phyloP scores from a whole-genome alignment of 257 asterid species.

The Nyctanthes arbortristis region DNA sequence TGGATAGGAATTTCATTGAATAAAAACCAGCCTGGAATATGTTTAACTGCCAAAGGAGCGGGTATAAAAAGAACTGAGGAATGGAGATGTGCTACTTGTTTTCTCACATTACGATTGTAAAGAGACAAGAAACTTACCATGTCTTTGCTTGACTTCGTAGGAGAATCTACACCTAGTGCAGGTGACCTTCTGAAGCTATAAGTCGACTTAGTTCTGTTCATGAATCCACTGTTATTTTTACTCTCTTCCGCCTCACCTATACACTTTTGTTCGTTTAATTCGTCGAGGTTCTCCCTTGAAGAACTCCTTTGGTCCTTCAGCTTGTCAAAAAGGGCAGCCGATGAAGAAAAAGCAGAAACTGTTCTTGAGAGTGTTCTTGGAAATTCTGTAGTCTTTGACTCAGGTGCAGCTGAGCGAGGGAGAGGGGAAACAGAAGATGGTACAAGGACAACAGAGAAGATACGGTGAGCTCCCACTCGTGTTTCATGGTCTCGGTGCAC shows the following conservation, averaged over 20 bases:
- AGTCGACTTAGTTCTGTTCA: conserved; percentile 65
- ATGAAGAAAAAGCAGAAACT: conserved; percentile 93
- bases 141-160: conserved; percentile 47
- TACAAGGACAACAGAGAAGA: conserved; percentile 91
- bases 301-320: conserved; percentile 50
- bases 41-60: too few species aligned
- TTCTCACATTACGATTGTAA: too few species aligned
- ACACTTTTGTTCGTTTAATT: conserved; percentile 29
- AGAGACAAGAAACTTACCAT: conserved; percentile 38
- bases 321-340: conserved; percentile 90
- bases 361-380: conserved; percentile 90
- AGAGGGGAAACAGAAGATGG: conserved; percentile 86
- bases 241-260: conserved; percentile 46
- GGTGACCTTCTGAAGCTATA: conserved; percentile 58
- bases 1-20: neutral
- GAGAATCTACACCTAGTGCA: conserved; percentile 34
- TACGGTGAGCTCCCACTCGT: conserved; percentile 88
- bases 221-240: conserved; percentile 48
- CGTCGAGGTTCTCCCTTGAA: conserved; percentile 39
- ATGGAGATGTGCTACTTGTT: too few species aligned
- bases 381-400: conserved; percentile 41
- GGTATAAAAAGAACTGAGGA: too few species aligned
- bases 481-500: conserved; percentile 92
- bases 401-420: conserved; percentile 33
- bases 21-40: too few species aligned